Evolutionary conservation across 305 asterid genomes (phyloP).

Genomic region (Nicotiana rustica): DNA sequence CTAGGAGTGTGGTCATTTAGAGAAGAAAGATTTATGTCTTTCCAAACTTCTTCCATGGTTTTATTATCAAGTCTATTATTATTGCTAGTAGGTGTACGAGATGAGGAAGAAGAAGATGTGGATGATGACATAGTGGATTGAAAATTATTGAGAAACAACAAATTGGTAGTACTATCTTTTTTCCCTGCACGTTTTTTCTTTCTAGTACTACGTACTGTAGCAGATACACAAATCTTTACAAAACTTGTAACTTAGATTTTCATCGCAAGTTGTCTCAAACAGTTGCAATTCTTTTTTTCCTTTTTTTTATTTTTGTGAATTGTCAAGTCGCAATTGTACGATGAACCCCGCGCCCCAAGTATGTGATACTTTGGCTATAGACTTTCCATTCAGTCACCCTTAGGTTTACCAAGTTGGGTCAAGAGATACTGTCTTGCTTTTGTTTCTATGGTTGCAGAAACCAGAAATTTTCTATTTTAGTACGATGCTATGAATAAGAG

Average conservation of each 20-base stretch:
- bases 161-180: too few species aligned
- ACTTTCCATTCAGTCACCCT: background rate
- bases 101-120: background rate
- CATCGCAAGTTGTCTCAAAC: background rate
- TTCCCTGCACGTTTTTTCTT: too few species aligned
- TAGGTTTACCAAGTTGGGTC: conserved; percentile 12
- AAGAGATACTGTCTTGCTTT: background rate
- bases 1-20: conserved; percentile 24
- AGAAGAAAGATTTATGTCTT: conserved; percentile 40
- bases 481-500: background rate
- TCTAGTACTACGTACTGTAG: too few species aligned
- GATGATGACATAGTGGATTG: too few species aligned
- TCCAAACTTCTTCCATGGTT: conserved; percentile 45
- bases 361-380: background rate
- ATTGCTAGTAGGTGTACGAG: background rate
- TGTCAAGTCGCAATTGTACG: conserved; percentile 27
- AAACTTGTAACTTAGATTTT: too few species aligned
- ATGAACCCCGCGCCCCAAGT: conserved; percentile 4
- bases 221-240: too few species aligned
- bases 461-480: background rate
- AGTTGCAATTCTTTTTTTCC: background rate
- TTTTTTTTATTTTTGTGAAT: background rate
- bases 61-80: background rate
- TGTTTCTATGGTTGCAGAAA: background rate
- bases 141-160: too few species aligned